phyloP scores from a whole-genome alignment of 2,329 filamentous ascomycete genomes.

The Aurifilum marmelostoma region DNA sequence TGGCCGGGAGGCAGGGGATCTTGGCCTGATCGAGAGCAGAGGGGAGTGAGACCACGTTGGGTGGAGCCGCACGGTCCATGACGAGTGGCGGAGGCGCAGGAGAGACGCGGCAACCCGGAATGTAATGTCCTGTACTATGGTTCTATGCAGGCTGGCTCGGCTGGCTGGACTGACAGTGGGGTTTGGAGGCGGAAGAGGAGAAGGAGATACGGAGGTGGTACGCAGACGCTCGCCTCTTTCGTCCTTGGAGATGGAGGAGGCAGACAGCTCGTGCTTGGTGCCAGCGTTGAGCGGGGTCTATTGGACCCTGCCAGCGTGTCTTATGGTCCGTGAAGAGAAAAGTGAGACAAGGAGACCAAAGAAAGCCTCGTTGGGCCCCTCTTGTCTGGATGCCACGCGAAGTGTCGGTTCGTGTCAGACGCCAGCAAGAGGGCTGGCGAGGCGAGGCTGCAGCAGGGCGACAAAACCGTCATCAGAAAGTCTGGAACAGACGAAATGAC shows the following conservation, averaged over 20 bases:
- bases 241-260: neutral
- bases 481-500: constrained; percentile 7
- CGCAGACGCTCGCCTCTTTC: constrained; percentile 17
- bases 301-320: neutral
- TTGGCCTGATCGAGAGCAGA: constrained; percentile 53
- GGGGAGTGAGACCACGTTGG: constrained; percentile 43
- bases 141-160: neutral
- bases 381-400: neutral
- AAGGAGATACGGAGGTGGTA: neutral
- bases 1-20: constrained; percentile 60
- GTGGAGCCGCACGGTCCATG: constrained; percentile 21
- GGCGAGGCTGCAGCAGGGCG: neutral
- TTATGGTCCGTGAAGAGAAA: neutral
- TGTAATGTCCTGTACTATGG: neutral
- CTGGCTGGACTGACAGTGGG: constrained; percentile 6
- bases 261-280: neutral
- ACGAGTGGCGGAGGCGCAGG: constrained; percentile 20
- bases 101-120: constrained; percentile 15
- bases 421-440: neutral
- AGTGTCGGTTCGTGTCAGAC: neutral
- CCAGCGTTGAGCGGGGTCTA: neutral
- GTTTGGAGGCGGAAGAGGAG: neutral
- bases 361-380: neutral
- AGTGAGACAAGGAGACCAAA: neutral
- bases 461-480: neutral